Base-by-base conservation (phyloP, 169 alveolate species). In the Babesia sp. region DNA sequence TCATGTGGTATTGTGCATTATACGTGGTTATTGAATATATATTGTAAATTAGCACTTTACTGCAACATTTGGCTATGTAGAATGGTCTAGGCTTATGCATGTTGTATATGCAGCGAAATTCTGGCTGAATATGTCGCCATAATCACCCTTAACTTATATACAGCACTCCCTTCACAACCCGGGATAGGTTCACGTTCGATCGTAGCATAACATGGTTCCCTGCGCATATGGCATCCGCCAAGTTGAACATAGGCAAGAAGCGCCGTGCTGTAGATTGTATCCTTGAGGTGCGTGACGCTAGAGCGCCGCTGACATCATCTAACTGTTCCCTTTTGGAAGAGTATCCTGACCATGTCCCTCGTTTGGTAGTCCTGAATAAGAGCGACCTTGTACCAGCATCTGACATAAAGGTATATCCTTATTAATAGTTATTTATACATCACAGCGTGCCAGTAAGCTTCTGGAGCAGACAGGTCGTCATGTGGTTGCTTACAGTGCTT, bases 271-370 rank as follows among this genome's bases (percentile, higher is more conserved):
- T 72, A 2, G 85, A 81, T 46, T 81, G 89, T 45, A 46, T 81
- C 4, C 37, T 81, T 50, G 89, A 81, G 70, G 81, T 81, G 18
- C 26, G 89, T 16, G 89, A 81, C 24, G 78, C 89, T 20, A 2
- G 89, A 16, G 85, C 81, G 18, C 89, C 89, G 28, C 69, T 81
- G 45, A 71, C 85, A n/a, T 72, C 85, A n/a, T 63, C 89, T 12
- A 81, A 81, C 34, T 44, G 58, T 20, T 12, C 80, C 18, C 58
- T 81, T 12, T 22, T 45, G 31, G 79, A 72, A 41, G 75, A 73
- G 44, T 81, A 71, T 56, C 78, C 84, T 5, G 69, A 45, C 22
- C 71, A 71, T 36, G 41, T 48, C 7, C 64, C 84, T 1, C 71
- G 69, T 26, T 36, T 81, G 58, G 80, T 81, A 2, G 76, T 81